These are phyloP conservation scores for Citropsis articulata DNA, from an alignment of 345 rosid genomes.

Conservation along the genomic window DNA sequence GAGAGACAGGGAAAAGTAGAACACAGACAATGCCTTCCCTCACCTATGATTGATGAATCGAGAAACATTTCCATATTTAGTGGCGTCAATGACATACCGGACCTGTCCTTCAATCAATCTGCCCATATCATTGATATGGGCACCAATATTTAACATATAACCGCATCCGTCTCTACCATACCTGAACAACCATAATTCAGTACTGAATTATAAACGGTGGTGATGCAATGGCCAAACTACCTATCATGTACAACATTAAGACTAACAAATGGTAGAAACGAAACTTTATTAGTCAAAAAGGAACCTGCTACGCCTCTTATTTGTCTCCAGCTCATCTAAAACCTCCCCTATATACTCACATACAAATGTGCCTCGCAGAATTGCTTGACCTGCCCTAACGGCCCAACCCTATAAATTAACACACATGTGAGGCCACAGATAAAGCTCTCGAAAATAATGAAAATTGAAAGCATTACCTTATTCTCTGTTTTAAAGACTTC, in stretches of 20 bases:
- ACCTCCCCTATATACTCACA: constrained; percentile 91
- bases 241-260: constrained; percentile 3
- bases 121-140: constrained; percentile 75
- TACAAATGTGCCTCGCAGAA: constrained; percentile 80
- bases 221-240: no score
- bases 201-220: no score
- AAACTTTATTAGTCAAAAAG: constrained; percentile 10
- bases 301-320: constrained; percentile 65
- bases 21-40: constrained; percentile 1
- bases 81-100: constrained; percentile 69
- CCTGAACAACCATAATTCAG: constrained; percentile 43
- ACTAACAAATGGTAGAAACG: constrained; percentile 3
- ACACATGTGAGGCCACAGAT: constrained; percentile 3
- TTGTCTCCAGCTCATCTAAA: constrained; percentile 64
- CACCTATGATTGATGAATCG: constrained; percentile 98
- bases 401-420: constrained; percentile 87
- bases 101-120: constrained; percentile 70
- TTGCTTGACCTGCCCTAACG: constrained; percentile 79
- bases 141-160: constrained; percentile 60
- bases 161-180: constrained; percentile 56
- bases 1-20: neutral
- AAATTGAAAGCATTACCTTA: constrained; percentile 51
- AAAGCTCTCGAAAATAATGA: constrained; percentile 7
- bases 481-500: constrained; percentile 79
- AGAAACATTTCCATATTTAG: constrained; percentile 75